These are phyloP conservation scores for sorghum (Sorghum bicolor) DNA, from an alignment of 176 grass and related monocot genomes.

Conservation along the genomic window Sorghum_bicolor_NCBIv3 NC_012879.2:60220501-60221000, in stretches of 20 bases:
- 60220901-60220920: too few relatives aligned
- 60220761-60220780: neutral
- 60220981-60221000: too few relatives aligned
- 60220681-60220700: neutral
- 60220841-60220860: neutral
- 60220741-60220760: neutral
- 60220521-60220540: conserved; percentile 47
- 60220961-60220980: too few relatives aligned
- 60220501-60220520: neutral
- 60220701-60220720: neutral
- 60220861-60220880: too few relatives aligned
- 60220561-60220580: conserved; percentile 88
- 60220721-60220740: neutral
- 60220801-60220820: neutral
- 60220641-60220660: conserved; percentile 84
- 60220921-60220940: too few relatives aligned
- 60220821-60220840: neutral
- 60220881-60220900: too few relatives aligned
- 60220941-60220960: too few relatives aligned
- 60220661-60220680: neutral
- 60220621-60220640: conserved; percentile 96
- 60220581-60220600: conserved; percentile 96
- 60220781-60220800: neutral
- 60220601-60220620: conserved; percentile 98
- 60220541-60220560: conserved; percentile 79